Evolutionary conservation across 2,329 filamentous ascomycete genomes (phyloP).

Genomic region (Grosmannia serpens): DNA sequence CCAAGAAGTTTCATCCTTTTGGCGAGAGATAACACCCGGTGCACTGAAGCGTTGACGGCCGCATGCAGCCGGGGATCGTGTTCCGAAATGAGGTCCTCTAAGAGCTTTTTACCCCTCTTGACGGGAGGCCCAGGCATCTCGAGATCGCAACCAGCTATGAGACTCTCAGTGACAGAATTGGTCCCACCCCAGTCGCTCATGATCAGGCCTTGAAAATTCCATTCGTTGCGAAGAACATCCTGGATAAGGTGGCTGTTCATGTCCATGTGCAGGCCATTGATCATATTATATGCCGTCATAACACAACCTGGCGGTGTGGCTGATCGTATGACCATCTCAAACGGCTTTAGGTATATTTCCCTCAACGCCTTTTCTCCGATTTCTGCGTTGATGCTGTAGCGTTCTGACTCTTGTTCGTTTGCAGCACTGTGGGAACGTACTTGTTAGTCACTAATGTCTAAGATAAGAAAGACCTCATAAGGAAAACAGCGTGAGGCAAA

Average conservation of each 20-base stretch:
- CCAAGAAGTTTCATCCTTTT: background rate
- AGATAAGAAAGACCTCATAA: background rate
- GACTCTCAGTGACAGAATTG: slow-evolving; percentile 15
- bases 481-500: background rate
- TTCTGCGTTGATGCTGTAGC: slow-evolving; percentile 33
- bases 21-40: background rate
- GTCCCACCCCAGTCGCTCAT: slow-evolving; percentile 15
- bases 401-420: slow-evolving; percentile 39
- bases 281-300: slow-evolving; percentile 48
- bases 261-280: slow-evolving; percentile 21
- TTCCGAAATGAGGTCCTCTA: background rate
- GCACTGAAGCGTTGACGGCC: background rate
- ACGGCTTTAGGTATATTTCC: slow-evolving; percentile 53
- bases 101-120: background rate
- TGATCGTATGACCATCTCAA: slow-evolving; percentile 45
- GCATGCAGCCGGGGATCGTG: background rate
- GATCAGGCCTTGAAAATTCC: slow-evolving; percentile 4
- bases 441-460: no score
- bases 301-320: slow-evolving; percentile 42
- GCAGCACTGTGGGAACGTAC: no score
- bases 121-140: slow-evolving; percentile 18
- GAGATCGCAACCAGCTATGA: slow-evolving; percentile 13
- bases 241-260: background rate
- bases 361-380: slow-evolving; percentile 42
- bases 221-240: slow-evolving; percentile 4